These are phyloP conservation scores for Pythium angustatum DNA, from an alignment of 352 stramenopile species.

Conservation along the genomic window DNA sequence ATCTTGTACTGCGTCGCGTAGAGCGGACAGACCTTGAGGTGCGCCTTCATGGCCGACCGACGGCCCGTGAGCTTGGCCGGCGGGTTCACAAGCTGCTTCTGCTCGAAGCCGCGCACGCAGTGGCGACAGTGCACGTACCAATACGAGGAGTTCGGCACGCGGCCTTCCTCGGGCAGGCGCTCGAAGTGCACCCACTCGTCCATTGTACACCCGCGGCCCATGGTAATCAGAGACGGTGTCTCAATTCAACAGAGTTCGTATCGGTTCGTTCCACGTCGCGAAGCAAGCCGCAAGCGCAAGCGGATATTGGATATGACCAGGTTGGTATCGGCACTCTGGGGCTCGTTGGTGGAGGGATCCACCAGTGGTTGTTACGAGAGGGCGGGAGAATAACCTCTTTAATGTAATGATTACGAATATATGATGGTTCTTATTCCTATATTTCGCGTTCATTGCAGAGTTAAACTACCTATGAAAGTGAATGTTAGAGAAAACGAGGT, in stretches of 20 bases:
- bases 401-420: not conserved
- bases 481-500: slow-evolving; percentile 27
- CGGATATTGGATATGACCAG: not conserved
- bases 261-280: slow-evolving; percentile 3
- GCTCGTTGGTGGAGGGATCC: not conserved
- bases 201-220: slow-evolving; percentile 77
- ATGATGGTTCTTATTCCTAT: not conserved
- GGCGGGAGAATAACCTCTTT: slow-evolving; percentile 1
- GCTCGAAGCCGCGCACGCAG: slow-evolving; percentile 57
- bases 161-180: slow-evolving; percentile 58
- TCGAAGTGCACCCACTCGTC: slow-evolving; percentile 85
- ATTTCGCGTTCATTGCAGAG: not conserved
- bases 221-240: slow-evolving; percentile 21
- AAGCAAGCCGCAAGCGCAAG: not conserved
- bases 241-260: slow-evolving; percentile 30
- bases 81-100: slow-evolving; percentile 65
- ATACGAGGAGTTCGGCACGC: slow-evolving; percentile 78
- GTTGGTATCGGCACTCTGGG: not conserved
- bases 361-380: slow-evolving; percentile 18
- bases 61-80: slow-evolving; percentile 64
- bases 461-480: not conserved
- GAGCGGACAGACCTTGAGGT: slow-evolving; percentile 73
- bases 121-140: slow-evolving; percentile 83
- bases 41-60: slow-evolving; percentile 71
- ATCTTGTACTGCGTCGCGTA: slow-evolving; percentile 69